A percentile compares a stretch with the other conserved stretches of the same genome.
Conservation (phyloP, 208 protist genomes). For the Trypanosoma platydactyli region DNA sequence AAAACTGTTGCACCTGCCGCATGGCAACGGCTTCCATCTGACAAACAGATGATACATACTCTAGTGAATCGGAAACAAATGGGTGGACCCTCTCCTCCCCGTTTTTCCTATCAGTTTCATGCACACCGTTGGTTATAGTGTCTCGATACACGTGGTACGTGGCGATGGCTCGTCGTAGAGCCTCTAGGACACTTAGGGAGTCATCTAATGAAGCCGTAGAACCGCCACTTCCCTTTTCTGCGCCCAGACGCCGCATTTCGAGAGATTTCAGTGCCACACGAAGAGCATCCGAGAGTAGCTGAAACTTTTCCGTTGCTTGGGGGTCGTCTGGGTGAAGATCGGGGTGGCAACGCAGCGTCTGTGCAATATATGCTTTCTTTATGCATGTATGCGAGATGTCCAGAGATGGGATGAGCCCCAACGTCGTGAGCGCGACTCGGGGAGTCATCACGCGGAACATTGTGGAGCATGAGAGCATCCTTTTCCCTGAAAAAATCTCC, state of each 20-base stretch:
- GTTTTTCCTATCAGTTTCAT: not conserved
- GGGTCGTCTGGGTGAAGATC: conserved; percentile 77
- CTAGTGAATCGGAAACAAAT: conserved; percentile 58
- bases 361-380: conserved; percentile 81
- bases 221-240: not conserved
- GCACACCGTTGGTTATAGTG: not conserved
- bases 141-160: conserved; percentile 44
- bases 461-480: conserved; percentile 17
- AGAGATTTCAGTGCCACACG: conserved; percentile 66
- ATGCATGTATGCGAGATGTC: conserved; percentile 50
- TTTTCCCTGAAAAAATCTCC: not conserved
- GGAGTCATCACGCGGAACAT: conserved; percentile 48
- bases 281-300: conserved; percentile 70
- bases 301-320: conserved; percentile 71
- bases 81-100: conserved; percentile 8
- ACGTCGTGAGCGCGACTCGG: conserved; percentile 53
- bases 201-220: conserved; percentile 35
- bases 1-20: conserved; percentile 65
- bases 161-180: conserved; percentile 56
- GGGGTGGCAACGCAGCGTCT: conserved; percentile 78
- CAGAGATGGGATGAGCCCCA: conserved; percentile 35
- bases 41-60: conserved; percentile 79
- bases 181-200: conserved; percentile 50
- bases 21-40: conserved; percentile 59
- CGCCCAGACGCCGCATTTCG: conserved; percentile 29